These are phyloP conservation scores for Silene conica DNA, from an alignment of 148 eudicot genomes.

Conservation along the genomic window DNA sequence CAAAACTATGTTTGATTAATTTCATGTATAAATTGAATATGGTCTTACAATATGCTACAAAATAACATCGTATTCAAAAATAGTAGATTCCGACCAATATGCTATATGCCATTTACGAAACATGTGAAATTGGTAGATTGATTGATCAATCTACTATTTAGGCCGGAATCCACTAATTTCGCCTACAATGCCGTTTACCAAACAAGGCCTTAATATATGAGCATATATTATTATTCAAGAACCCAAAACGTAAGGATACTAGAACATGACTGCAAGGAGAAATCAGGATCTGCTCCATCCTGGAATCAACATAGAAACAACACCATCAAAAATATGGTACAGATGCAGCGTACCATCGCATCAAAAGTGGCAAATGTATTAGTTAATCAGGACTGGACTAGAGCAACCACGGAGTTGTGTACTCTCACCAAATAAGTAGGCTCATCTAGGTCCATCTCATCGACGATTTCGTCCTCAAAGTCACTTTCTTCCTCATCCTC, in stretches of 20 bases:
- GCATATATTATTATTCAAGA: background rate
- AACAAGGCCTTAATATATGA: background rate
- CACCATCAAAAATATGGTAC: constrained; percentile 11
- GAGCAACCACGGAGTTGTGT: background rate
- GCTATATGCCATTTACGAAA: no score
- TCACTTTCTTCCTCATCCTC: constrained; percentile 70
- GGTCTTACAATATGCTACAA: no score
- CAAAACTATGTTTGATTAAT: no score
- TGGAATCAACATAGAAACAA: constrained; percentile 20
- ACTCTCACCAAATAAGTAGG: constrained; percentile 42
- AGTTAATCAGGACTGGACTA: background rate
- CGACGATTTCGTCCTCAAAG: constrained; percentile 64
- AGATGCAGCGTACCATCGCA: constrained; percentile 1
- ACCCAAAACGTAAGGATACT: constrained; percentile 53
- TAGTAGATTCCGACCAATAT: no score
- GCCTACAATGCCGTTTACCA: no score
- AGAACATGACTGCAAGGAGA: constrained; percentile 40
- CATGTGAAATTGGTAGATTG: no score
- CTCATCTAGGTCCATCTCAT: constrained; percentile 61
- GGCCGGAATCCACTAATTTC: no score
- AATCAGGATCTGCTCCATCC: constrained; percentile 54
- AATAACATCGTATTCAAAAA: no score
- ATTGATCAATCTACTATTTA: no score
- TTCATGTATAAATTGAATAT: no score
- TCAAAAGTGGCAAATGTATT: background rate